These are phyloP conservation scores for Neofusicoccum ribis DNA, from an alignment of 2,329 filamentous ascomycete species.

Conservation along the genomic window DNA sequence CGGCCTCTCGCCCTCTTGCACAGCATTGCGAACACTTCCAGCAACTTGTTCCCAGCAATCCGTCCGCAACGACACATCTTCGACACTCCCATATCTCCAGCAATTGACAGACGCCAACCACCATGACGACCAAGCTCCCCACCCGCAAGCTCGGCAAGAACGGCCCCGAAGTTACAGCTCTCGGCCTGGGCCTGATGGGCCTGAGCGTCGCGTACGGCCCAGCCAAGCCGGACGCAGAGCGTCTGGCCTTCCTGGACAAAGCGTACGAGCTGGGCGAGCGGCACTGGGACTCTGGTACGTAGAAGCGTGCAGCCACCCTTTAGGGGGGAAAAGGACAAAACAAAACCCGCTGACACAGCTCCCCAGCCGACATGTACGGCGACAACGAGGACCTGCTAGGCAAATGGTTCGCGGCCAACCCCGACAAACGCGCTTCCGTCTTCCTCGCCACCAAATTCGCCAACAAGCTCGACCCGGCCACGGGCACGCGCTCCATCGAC, in stretches of 20 bases:
- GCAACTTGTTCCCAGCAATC: too few relatives aligned
- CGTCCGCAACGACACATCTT: too few relatives aligned
- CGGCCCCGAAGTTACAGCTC: slow-evolving; percentile 51
- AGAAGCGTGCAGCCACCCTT: too few relatives aligned
- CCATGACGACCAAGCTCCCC: slow-evolving; percentile 32
- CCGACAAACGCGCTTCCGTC: slow-evolving; percentile 16
- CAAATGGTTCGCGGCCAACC: slow-evolving; percentile 35
- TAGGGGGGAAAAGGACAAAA: too few relatives aligned
- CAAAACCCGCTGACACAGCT: slow-evolving; percentile 38
- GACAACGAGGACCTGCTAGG: slow-evolving; percentile 37
- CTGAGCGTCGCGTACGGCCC: slow-evolving; percentile 48
- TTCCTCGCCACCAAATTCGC: slow-evolving; percentile 56
- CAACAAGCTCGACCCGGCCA: slow-evolving; percentile 37
- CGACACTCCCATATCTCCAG: too few relatives aligned
- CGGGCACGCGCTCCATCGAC: slow-evolving; percentile 35
- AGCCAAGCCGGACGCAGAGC: slow-evolving; percentile 52
- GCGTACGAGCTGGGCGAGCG: slow-evolving; percentile 52
- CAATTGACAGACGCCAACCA: background rate
- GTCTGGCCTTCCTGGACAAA: slow-evolving; percentile 53
- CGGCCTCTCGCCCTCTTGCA: too few relatives aligned
- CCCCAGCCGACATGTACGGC: slow-evolving; percentile 35
- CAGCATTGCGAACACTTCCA: too few relatives aligned
- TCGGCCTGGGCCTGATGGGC: slow-evolving; percentile 60
- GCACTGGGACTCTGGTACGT: slow-evolving; percentile 50
- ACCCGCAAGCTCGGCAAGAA: slow-evolving; percentile 53